Evolutionary conservation across 768 basidiomycete species (phyloP).

Genomic region (Coprinopsis cinerea): DNA sequence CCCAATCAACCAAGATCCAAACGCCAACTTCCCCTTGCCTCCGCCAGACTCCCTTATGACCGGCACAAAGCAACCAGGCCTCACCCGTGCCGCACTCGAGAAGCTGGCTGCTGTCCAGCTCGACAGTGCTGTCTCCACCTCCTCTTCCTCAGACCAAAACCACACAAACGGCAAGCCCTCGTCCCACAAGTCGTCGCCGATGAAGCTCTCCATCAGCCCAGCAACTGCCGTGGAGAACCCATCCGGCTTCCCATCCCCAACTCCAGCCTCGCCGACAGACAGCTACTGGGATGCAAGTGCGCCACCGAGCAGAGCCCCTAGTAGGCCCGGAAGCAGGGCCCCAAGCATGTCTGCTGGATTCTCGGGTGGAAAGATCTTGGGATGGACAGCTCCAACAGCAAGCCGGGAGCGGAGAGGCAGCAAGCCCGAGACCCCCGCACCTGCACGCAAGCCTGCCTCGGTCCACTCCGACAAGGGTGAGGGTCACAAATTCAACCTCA

Average conservation of each 20-base stretch:
- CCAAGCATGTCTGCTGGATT: constrained; percentile 42
- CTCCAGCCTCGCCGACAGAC: constrained; percentile 46
- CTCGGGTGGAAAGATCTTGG: constrained; percentile 29
- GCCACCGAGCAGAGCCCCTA: constrained; percentile 57
- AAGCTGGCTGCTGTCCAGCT: constrained; percentile 24
- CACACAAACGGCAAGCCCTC: constrained; percentile 13
- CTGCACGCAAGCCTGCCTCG: constrained; percentile 32
- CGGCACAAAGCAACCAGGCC: constrained; percentile 46
- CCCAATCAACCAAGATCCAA: constrained; percentile 15
- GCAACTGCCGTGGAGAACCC: neutral
- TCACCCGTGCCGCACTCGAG: constrained; percentile 39
- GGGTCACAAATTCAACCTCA: constrained; percentile 76
- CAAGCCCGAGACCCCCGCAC: constrained; percentile 20
- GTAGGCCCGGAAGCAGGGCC: constrained; percentile 40
- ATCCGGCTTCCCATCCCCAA: constrained; percentile 22
- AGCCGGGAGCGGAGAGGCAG: constrained; percentile 23
- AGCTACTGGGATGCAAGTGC: constrained; percentile 51
- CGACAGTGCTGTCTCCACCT: constrained; percentile 11
- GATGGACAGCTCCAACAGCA: constrained; percentile 15
- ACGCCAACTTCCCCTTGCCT: constrained; percentile 38
- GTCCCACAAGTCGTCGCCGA: constrained; percentile 12
- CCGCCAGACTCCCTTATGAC: constrained; percentile 43
- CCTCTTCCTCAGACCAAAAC: constrained; percentile 35
- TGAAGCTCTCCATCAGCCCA: constrained; percentile 14
- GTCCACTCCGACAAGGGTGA: constrained; percentile 45